A percentile compares a stretch with the other conserved stretches of the same genome.
phyloP scores from a whole-genome alignment of 306 rosid species.

The Cucumis cinereus region DNA sequence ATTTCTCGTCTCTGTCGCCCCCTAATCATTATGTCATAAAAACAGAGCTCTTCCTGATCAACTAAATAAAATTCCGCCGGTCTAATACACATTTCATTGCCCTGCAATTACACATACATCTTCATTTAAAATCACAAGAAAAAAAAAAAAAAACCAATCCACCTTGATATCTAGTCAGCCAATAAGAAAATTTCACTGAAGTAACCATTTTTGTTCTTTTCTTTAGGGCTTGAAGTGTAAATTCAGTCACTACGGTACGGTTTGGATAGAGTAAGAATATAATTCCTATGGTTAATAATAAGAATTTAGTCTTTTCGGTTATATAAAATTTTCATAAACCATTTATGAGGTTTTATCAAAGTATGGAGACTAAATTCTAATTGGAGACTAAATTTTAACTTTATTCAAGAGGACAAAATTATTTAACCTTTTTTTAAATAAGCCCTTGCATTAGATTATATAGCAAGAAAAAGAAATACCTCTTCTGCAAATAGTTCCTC shows the following conservation, averaged over 20 bases:
- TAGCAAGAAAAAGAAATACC: constrained; percentile 22
- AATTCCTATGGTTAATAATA: too few relatives aligned
- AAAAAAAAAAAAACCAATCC: background rate
- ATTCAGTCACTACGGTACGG: too few relatives aligned
- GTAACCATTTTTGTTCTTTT: background rate
- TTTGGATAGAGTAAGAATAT: too few relatives aligned
- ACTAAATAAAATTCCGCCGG: constrained; percentile 86
- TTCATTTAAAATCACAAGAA: background rate
- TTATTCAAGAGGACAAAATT: too few relatives aligned
- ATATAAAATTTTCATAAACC: too few relatives aligned
- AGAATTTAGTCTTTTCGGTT: too few relatives aligned
- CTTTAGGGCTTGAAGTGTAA: too few relatives aligned
- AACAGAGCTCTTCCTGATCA: constrained; percentile 81
- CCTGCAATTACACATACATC: constrained; percentile 35
- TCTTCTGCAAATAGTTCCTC: constrained; percentile 95
- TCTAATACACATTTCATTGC: constrained; percentile 83
- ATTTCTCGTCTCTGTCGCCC: constrained; percentile 76
- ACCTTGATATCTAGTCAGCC: background rate
- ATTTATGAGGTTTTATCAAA: too few relatives aligned
- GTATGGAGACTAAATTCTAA: too few relatives aligned
- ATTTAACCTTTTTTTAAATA: too few relatives aligned
- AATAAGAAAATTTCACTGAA: background rate
- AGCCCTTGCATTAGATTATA: background rate
- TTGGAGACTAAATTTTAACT: too few relatives aligned
- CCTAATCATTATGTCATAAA: constrained; percentile 75